Conservation (phyloP, 352 stramenopile species). For the Phytophthora sp. region DNA sequence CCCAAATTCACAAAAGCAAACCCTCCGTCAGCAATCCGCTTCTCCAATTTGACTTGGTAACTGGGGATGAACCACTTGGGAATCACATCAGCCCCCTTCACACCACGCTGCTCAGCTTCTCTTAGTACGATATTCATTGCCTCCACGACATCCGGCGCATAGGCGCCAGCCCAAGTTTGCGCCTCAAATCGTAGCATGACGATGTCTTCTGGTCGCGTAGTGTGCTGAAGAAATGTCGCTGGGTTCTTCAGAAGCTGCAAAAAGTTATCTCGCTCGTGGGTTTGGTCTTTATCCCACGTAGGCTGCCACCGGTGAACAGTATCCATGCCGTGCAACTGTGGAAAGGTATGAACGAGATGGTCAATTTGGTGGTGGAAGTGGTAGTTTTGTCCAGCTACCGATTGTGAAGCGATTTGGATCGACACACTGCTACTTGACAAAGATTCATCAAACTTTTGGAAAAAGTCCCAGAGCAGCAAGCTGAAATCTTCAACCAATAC, state of each 20-base stretch:
- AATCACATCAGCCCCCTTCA: slow-evolving; percentile 26
- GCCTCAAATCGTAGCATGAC: slow-evolving; percentile 37
- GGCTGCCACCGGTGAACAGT: slow-evolving; percentile 33
- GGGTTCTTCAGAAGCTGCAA: slow-evolving; percentile 26
- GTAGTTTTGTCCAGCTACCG: slow-evolving; percentile 28
- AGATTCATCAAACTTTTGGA: slow-evolving; percentile 13
- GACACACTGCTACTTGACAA: background rate
- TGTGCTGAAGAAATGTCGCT: slow-evolving; percentile 23
- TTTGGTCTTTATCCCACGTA: slow-evolving; percentile 34
- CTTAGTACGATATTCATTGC: slow-evolving; percentile 30
- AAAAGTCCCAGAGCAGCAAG: slow-evolving; percentile 18
- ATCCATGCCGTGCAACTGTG: slow-evolving; percentile 18
- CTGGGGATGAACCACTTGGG: slow-evolving; percentile 38
- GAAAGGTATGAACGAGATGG: slow-evolving; percentile 17
- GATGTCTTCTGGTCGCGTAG: slow-evolving; percentile 16
- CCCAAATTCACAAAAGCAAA: slow-evolving; percentile 31
- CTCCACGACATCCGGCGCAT: slow-evolving; percentile 24
- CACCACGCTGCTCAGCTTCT: slow-evolving; percentile 23
- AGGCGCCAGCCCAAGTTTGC: slow-evolving; percentile 31
- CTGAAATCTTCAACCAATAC: slow-evolving; percentile 34
- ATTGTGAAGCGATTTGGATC: slow-evolving; percentile 32
- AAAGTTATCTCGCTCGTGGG: slow-evolving; percentile 20
- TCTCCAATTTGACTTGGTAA: slow-evolving; percentile 32
- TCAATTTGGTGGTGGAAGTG: slow-evolving; percentile 34
- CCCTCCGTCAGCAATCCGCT: slow-evolving; percentile 21